Percentiles rank a stretch among this genome's conserved stretches.
These are phyloP conservation scores for Periglandula ipomoeae DNA, from an alignment of 2,329 filamentous ascomycete genomes.

Conservation along the genomic window DNA sequence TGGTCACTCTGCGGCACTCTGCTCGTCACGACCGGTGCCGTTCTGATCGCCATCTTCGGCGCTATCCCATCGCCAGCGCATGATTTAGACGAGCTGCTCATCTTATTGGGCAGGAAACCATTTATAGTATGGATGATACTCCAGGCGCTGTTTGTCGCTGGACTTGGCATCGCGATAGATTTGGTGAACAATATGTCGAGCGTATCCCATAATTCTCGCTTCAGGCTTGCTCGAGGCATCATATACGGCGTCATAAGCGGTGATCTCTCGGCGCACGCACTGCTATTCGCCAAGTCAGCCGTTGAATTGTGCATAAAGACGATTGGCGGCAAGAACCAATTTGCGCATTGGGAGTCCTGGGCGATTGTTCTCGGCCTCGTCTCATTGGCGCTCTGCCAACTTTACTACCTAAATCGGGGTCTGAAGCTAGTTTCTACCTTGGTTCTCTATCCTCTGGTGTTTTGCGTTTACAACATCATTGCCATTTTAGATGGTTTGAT, in stretches of 20 bases:
- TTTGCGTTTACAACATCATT: slow-evolving; percentile 98
- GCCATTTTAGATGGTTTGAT: slow-evolving; percentile 95
- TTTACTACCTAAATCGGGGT: slow-evolving; percentile 91
- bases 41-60: slow-evolving; percentile 88
- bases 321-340: slow-evolving; percentile 81
- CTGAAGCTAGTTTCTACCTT: slow-evolving; percentile 93
- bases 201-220: slow-evolving; percentile 51
- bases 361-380: slow-evolving; percentile 76
- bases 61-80: slow-evolving; percentile 91
- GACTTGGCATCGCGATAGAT: slow-evolving; percentile 56
- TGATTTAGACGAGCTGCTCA: slow-evolving; percentile 70
- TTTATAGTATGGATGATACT: slow-evolving; percentile 87
- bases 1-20: slow-evolving; percentile 88
- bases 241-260: slow-evolving; percentile 85
- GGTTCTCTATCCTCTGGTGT: slow-evolving; percentile 91
- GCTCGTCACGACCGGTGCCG: slow-evolving; percentile 78
- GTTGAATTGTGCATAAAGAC: slow-evolving; percentile 89
- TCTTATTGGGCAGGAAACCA: slow-evolving; percentile 59
- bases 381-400: slow-evolving; percentile 72
- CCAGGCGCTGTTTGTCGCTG: slow-evolving; percentile 63
- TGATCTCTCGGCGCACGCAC: slow-evolving; percentile 84
- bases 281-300: slow-evolving; percentile 90
- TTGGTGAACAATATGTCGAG: slow-evolving; percentile 42
- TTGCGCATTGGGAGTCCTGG: slow-evolving; percentile 93
- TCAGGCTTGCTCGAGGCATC: slow-evolving; percentile 72